phyloP scores from a whole-genome alignment of 2,329 filamentous ascomycete species.

The Exophiala sp. region DNA sequence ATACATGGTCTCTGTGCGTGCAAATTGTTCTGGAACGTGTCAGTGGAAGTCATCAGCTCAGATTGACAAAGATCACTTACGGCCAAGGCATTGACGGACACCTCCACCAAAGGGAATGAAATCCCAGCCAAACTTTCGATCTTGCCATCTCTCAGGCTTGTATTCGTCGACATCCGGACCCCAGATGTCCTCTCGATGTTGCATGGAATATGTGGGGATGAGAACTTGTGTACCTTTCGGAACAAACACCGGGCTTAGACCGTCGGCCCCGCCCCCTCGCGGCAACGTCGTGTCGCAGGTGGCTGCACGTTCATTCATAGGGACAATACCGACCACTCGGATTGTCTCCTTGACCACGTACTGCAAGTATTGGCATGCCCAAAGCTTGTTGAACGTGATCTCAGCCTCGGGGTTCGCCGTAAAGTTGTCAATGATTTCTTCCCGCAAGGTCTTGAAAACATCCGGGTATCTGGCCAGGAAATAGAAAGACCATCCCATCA shows the following conservation, averaged over 20 bases:
- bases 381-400: slow-evolving; percentile 43
- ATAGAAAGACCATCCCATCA: slow-evolving; percentile 34
- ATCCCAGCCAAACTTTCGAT: slow-evolving; percentile 41
- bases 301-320: slow-evolving; percentile 12
- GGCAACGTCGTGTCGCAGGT: slow-evolving; percentile 28
- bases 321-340: slow-evolving; percentile 8
- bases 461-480: slow-evolving; percentile 29
- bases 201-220: slow-evolving; percentile 35
- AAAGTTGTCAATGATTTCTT: slow-evolving; percentile 4
- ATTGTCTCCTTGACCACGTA: slow-evolving; percentile 26
- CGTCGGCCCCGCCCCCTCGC: slow-evolving; percentile 26
- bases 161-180: slow-evolving; percentile 17
- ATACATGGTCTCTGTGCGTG: slow-evolving; percentile 66
- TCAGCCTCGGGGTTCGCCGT: not conserved
- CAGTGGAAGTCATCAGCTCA: not conserved
- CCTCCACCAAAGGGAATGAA: slow-evolving; percentile 54
- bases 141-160: slow-evolving; percentile 20
- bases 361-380: slow-evolving; percentile 62
- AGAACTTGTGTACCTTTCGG: slow-evolving; percentile 31
- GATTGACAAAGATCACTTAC: slow-evolving; percentile 67
- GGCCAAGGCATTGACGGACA: slow-evolving; percentile 53
- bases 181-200: slow-evolving; percentile 36
- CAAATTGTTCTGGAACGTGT: slow-evolving; percentile 60
- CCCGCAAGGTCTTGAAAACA: slow-evolving; percentile 2
- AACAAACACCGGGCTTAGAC: slow-evolving; percentile 31